These are phyloP conservation scores for Vitis amurensis DNA, from an alignment of 164 flowering plant species.

Conservation along the genomic window DNA sequence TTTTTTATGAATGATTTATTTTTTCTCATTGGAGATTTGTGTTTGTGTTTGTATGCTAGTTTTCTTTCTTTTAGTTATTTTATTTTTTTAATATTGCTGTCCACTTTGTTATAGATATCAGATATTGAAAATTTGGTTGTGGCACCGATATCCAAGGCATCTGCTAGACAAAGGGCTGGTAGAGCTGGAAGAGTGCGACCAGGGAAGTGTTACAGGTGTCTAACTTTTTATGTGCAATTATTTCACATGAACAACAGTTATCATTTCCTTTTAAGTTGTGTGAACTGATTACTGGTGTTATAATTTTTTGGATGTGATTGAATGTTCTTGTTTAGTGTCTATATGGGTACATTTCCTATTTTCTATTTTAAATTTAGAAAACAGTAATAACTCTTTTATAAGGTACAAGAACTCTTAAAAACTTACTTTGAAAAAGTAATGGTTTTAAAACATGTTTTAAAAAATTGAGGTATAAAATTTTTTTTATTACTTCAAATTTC, in stretches of 20 bases:
- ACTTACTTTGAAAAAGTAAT: too few relatives aligned
- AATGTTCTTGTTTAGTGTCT: too few relatives aligned
- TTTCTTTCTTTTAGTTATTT: constrained; percentile 2
- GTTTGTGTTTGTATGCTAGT: too few relatives aligned
- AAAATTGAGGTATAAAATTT: too few relatives aligned
- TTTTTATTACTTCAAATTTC: too few relatives aligned
- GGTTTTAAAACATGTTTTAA: too few relatives aligned
- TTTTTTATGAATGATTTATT: background rate
- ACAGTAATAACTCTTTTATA: too few relatives aligned
- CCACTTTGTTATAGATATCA: constrained; percentile 49
- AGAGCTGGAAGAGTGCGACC: constrained; percentile 98
- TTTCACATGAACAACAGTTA: background rate
- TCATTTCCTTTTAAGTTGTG: background rate
- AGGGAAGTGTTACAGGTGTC: constrained; percentile 94
- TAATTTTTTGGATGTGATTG: background rate
- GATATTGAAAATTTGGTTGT: constrained; percentile 92
- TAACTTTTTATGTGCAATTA: constrained; percentile 7
- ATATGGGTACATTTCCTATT: too few relatives aligned
- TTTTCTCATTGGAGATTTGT: background rate
- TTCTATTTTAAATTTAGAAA: too few relatives aligned
- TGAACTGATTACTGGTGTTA: background rate
- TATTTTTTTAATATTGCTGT: background rate
- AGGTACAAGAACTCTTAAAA: too few relatives aligned
- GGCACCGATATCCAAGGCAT: constrained; percentile 95
- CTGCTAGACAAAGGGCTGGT: constrained; percentile 97